These are phyloP conservation scores for Zygosaccharomyces pseudobailii DNA, from an alignment of 1,139 yeast genomes.

Conservation along the genomic window DNA sequence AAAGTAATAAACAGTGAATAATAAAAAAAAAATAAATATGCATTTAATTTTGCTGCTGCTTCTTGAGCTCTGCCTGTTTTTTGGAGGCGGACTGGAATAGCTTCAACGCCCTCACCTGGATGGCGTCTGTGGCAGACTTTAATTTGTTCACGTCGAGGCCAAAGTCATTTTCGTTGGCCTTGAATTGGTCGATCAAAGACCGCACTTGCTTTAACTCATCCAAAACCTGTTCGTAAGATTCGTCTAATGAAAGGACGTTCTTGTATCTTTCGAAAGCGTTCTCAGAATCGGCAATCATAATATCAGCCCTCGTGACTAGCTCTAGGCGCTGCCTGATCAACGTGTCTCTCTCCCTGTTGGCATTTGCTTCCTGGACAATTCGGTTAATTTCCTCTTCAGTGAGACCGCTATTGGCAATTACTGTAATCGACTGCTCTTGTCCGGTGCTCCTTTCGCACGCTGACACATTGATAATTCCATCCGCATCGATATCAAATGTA, in stretches of 20 bases:
- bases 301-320: conserved; percentile 45
- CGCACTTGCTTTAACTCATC: conserved; percentile 21
- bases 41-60: conserved; percentile 2
- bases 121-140: conserved; percentile 44
- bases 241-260: conserved; percentile 36
- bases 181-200: conserved; percentile 37
- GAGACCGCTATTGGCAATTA: conserved; percentile 64
- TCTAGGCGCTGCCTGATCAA: conserved; percentile 35
- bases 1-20: not conserved
- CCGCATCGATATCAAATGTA: conserved; percentile 72
- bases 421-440: conserved; percentile 55
- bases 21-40: not conserved
- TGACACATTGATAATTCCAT: conserved; percentile 72
- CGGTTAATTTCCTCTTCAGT: conserved; percentile 57
- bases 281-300: conserved; percentile 53
- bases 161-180: conserved; percentile 39
- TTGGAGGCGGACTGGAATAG: conserved; percentile 52
- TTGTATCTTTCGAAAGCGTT: conserved; percentile 45
- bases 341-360: conserved; percentile 28
- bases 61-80: conserved; percentile 35
- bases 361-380: conserved; percentile 47
- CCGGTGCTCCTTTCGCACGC: conserved; percentile 64
- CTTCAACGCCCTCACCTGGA: conserved; percentile 48
- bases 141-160: conserved; percentile 32
- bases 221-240: conserved; percentile 36